Conservation (phyloP, 306 rosid genomes). For the Sphenostylis stenocarpa region DNA sequence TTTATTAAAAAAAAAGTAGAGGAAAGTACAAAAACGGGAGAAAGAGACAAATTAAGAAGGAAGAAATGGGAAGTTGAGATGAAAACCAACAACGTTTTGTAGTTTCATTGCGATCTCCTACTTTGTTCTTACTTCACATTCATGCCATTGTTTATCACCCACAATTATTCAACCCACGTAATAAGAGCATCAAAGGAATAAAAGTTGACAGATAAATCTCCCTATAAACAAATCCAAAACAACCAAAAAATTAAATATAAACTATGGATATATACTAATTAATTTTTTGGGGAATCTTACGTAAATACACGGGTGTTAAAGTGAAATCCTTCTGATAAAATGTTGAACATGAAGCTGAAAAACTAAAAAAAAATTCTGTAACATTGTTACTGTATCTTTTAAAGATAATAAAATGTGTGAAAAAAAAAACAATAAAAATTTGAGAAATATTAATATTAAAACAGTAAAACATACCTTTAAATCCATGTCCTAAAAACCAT, state of each 20-base stretch:
- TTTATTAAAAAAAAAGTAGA: neutral
- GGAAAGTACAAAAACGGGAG: neutral
- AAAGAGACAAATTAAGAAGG: neutral
- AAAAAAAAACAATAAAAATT: too few relatives aligned
- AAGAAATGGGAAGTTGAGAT: neutral
- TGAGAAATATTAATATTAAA: too few relatives aligned
- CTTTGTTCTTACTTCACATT: conserved; percentile 34
- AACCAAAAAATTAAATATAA: too few relatives aligned
- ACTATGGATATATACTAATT: too few relatives aligned
- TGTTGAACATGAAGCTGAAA: too few relatives aligned
- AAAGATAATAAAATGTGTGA: too few relatives aligned
- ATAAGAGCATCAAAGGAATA: neutral
- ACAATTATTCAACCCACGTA: conserved; percentile 1
- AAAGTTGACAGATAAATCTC: neutral
- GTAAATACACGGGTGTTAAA: too few relatives aligned
- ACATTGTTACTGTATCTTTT: too few relatives aligned
- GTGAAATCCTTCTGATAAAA: too few relatives aligned
- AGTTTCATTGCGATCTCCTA: conserved; percentile 16
- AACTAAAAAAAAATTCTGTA: too few relatives aligned
- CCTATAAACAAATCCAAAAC: neutral
- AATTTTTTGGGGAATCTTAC: too few relatives aligned
- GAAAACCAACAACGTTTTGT: conserved; percentile 22
- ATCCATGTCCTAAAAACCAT: neutral
- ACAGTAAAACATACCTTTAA: too few relatives aligned
- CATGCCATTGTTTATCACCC: neutral